Evolutionary conservation across 2,329 filamentous ascomycete genomes (phyloP).

Genomic region (Penicillium sp.): DNA sequence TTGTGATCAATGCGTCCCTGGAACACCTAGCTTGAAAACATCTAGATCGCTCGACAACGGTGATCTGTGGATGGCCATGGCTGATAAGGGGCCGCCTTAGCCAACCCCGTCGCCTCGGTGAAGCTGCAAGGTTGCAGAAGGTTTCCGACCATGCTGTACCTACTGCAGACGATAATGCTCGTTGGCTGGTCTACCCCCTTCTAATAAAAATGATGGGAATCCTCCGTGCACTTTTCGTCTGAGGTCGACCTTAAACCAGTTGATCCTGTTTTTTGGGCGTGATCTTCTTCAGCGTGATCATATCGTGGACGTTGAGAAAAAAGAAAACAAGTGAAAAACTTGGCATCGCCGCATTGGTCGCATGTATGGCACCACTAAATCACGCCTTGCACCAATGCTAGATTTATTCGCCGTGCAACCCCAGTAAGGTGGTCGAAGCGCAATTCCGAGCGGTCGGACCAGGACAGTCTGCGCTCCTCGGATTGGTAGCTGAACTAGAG

Average conservation of each 20-base stretch:
- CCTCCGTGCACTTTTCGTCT: constrained; percentile 16
- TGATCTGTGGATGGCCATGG: not conserved
- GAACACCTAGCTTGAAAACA: not conserved
- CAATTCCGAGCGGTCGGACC: constrained; percentile 12
- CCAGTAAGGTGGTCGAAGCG: constrained; percentile 9
- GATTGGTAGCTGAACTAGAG: constrained; percentile 9
- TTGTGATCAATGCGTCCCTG: not conserved
- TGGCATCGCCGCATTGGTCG: not conserved
- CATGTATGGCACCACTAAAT: constrained; percentile 9
- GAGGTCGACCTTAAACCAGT: constrained; percentile 1
- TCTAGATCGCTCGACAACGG: not conserved
- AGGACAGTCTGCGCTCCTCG: constrained; percentile 3
- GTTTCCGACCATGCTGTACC: constrained; percentile 15
- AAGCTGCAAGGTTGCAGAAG: constrained; percentile 18
- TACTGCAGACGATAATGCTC: constrained; percentile 18
- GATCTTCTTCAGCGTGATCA: constrained; percentile 7
- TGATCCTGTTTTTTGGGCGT: not conserved
- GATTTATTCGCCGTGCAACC: constrained; percentile 6
- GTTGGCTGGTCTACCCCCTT: constrained; percentile 18
- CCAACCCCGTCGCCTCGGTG: not conserved
- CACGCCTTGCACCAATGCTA: constrained; percentile 5
- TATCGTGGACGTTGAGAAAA: not conserved
- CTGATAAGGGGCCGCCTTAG: not conserved
- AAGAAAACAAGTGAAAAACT: not conserved
- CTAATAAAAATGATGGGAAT: constrained; percentile 2